Evolutionary conservation across 1,284 basidiomycete genomes (phyloP), one percentile per base, ranked within the genome.

Genomic region (Mycena citricolor): DNA sequence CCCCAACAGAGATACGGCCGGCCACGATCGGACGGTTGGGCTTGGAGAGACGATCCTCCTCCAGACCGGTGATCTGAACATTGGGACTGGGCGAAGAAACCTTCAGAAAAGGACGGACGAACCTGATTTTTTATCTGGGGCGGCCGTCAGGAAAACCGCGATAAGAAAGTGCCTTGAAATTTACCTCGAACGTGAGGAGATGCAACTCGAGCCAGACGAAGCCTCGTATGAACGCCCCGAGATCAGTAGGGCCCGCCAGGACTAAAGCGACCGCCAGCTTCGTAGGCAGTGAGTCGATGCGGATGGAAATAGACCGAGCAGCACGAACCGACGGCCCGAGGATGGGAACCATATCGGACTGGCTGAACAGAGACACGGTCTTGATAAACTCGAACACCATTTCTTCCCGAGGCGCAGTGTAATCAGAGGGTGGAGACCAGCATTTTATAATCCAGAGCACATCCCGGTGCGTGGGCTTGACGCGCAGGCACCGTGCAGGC

Each of bases 31-130:
- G 70, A 3, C 69, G 56, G 49, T 63, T 57, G 2, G 62, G 57
- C 42, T 70, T 67, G 44, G 69, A 65, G 13, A 59, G 39, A 6
- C 29, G 32, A 47, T 72, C 70, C 44, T 72, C 69, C 25, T 62
- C 59, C 3, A 58, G 26, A 1, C 55, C 55, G 20, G 44, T 25
- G 14, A 56, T 42, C 51, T 53, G 32, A 6, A 14, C 4, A 7
- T 22, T 21, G 16, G 21, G 21, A 30, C 29, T 22, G 13, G 11
- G n/a, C n/a, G n/a, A 21, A 6, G 16, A 26, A 25, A 29, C 11
- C n/a, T n/a, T 12, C 3, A 29, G 16, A 13, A 12, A 4, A 64
- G 46, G 37, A n/a, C 13, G 14, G 10, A 21, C 39, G 14, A 26
- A 51, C 55, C 41, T 56, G 55, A 24, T 56, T 56, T 32, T 56